Percentiles rank a stretch among this genome's conserved stretches.
These are phyloP conservation scores for Pulveroboletus frians DNA, from an alignment of 768 basidiomycete species.

Conservation along the genomic window DNA sequence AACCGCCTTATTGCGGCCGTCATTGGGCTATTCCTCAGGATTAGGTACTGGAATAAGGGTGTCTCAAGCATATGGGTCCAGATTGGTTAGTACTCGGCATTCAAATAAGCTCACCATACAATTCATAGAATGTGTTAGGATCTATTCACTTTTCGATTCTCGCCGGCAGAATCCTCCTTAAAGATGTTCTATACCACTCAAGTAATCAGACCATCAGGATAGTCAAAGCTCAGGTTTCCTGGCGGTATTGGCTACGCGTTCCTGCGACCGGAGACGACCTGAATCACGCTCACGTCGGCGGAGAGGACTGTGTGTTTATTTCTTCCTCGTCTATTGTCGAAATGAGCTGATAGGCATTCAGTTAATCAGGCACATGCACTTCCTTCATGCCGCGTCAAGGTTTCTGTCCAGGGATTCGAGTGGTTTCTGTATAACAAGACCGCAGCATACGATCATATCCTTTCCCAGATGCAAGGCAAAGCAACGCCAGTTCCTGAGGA, in stretches of 20 bases:
- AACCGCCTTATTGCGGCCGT: constrained; percentile 75
- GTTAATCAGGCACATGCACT: constrained; percentile 34
- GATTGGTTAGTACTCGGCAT: constrained; percentile 50
- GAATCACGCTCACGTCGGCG: constrained; percentile 38
- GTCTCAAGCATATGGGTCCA: constrained; percentile 79
- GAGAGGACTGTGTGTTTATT: constrained; percentile 48
- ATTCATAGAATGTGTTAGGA: constrained; percentile 39
- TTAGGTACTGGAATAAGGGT: constrained; percentile 73
- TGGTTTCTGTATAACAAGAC: constrained; percentile 93
- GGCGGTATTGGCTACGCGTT: constrained; percentile 90
- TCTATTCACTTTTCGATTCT: constrained; percentile 90
- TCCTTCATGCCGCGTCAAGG: constrained; percentile 73
- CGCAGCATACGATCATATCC: constrained; percentile 81
- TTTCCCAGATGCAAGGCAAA: constrained; percentile 62
- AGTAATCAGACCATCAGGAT: constrained; percentile 86
- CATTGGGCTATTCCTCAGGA: constrained; percentile 59
- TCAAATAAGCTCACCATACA: not conserved
- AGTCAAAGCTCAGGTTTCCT: constrained; percentile 80
- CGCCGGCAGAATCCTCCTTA: constrained; percentile 81
- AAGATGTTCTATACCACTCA: constrained; percentile 85
- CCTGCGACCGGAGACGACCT: constrained; percentile 75
- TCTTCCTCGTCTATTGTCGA: not conserved
- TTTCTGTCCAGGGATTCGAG: constrained; percentile 81
- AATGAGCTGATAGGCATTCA: constrained; percentile 16
- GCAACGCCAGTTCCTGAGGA: constrained; percentile 7